A percentile compares a stretch with the other conserved stretches of the same genome.
Evolutionary conservation across 176 grass and related monocot species (phyloP).

Genomic region (Leersia perrieri): DNA sequence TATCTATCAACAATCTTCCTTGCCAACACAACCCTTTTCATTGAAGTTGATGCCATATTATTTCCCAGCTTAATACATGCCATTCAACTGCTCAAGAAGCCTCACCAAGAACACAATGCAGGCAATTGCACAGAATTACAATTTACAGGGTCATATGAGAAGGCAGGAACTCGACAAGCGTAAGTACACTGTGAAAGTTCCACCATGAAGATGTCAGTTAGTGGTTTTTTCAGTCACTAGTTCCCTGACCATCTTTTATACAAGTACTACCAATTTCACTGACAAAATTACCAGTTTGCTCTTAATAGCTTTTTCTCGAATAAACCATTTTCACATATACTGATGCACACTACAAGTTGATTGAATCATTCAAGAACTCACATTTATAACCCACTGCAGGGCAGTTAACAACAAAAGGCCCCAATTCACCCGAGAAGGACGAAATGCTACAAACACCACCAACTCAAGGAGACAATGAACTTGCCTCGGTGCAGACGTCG

Average conservation of each 20-base stretch:
- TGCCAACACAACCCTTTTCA: not conserved
- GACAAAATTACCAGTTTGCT: not conserved
- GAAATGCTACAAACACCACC: not conserved
- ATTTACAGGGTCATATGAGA: not conserved
- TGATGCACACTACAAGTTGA: too few species aligned
- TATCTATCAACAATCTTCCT: not conserved
- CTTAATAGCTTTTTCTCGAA: too few species aligned
- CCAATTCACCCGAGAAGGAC: not conserved
- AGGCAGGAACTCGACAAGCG: not conserved
- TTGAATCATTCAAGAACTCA: not conserved
- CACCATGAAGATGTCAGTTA: conserved; percentile 67
- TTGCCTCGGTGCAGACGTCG: conserved; percentile 83
- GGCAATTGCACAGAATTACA: not conserved
- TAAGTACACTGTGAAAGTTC: not conserved
- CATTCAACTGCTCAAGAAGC: not conserved
- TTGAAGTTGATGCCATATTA: not conserved
- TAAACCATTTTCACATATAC: too few species aligned
- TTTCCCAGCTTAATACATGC: not conserved
- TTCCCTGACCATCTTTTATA: not conserved
- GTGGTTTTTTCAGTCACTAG: not conserved
- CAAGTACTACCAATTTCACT: not conserved
- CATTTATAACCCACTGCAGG: not conserved
- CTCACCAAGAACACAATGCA: not conserved
- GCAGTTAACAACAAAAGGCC: not conserved
- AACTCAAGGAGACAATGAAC: not conserved